Conservation (phyloP, 2,329 filamentous ascomycete genomes). For the Trichoderma cornu-damae region DNA sequence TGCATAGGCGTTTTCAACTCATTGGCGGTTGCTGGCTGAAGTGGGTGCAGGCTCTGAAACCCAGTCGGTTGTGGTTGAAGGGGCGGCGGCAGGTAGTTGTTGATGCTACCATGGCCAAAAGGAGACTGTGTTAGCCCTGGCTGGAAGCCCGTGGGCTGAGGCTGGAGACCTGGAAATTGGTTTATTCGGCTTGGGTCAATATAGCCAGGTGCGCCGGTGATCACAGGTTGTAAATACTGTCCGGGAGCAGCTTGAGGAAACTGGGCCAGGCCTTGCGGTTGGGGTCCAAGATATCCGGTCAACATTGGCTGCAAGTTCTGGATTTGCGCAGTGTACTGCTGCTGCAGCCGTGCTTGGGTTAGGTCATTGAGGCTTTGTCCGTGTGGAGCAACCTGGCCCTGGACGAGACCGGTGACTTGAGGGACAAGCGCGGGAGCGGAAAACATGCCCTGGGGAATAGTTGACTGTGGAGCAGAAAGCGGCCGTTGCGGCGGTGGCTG, state of each 20-base stretch:
- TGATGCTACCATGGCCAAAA: conserved; percentile 46
- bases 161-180: conserved; percentile 47
- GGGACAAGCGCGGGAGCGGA: conserved; percentile 70
- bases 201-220: conserved; percentile 42
- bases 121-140: conserved; percentile 43
- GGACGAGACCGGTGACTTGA: conserved; percentile 70
- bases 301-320: conserved; percentile 38
- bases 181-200: conserved; percentile 35
- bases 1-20: conserved; percentile 45
- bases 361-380: conserved; percentile 75
- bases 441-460: conserved; percentile 65
- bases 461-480: conserved; percentile 77
- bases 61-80: conserved; percentile 57
- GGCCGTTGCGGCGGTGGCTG: conserved; percentile 78
- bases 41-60: conserved; percentile 42
- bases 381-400: conserved; percentile 60
- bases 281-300: conserved; percentile 33
- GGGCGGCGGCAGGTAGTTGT: conserved; percentile 54
- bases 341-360: conserved; percentile 60
- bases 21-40: conserved; percentile 46
- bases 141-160: conserved; percentile 61
- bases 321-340: conserved; percentile 50
- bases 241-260: conserved; percentile 33
- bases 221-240: conserved; percentile 45
- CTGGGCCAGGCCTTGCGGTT: conserved; percentile 37